Base-by-base conservation (phyloP, 148 eudicot genomes). In the Spergularia marina region DNA sequence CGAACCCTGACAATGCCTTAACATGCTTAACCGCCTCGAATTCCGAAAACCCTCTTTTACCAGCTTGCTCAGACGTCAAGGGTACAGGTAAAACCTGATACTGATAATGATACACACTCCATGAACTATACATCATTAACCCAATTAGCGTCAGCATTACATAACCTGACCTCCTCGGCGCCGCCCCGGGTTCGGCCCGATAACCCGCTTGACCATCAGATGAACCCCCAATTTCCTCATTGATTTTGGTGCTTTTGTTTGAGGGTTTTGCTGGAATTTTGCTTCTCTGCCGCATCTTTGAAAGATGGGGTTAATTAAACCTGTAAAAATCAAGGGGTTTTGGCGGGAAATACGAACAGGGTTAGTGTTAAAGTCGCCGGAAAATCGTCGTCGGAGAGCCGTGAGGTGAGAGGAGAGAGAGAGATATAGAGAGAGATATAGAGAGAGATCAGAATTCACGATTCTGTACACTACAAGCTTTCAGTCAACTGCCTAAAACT, bases 11-110 rank as follows among this genome's bases (percentile, higher is more conserved):
- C 88, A 94, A 86, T 8, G 84, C 82, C 77, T 77, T 76, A 0
- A 89, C 93, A 75, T 94, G 97, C 63, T 90, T 83, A 91, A 90
- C 60, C 7, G 98, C 96, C 84, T 85, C 91, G 12, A 74, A 70
- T 87, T 94, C 98, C 2, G 98, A 90, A 77, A 94, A 94, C 6
- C 98, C 98, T 73, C 96, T 82, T 80, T 91, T 90, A 8, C 98
- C 97, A 2, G 88, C 98, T 76, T 86, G 85, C 34, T 87, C 78
- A 68, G 84, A 82, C 41, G 85, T 76, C 52, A 90, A 84, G 40
- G 98, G 95, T 53, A 57, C 41, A 0, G 98, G 98, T 84, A 94
- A 70, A 39, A 12, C 78, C 84, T 85, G 82, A 72, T 71, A 87
- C 83, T 91, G 95, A 79, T 85, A 89, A 8, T 78, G 87, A 82